Conservation (phyloP, 2,329 filamentous ascomycete genomes). For the Colletotrichum cereale region DNA sequence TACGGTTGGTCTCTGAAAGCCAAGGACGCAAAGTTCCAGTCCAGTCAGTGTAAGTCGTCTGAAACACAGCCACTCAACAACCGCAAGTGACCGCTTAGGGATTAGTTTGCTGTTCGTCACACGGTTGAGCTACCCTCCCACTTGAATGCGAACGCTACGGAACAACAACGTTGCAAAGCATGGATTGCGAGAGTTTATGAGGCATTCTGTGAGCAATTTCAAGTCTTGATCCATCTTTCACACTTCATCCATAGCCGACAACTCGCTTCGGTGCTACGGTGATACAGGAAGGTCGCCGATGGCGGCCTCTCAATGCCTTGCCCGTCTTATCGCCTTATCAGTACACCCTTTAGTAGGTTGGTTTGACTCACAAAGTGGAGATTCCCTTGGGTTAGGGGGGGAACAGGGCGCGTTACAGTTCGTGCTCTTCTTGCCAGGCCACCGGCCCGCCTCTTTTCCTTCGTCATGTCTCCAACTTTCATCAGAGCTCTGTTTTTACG, state of each 20-base stretch:
- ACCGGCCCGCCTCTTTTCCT: constrained; percentile 8
- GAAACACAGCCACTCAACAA: background rate
- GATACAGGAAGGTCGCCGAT: constrained; percentile 37
- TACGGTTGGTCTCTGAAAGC: constrained; percentile 4
- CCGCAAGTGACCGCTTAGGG: background rate
- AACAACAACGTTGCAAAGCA: background rate
- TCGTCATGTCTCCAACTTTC: constrained; percentile 17
- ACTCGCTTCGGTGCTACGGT: constrained; percentile 37
- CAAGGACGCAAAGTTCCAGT: background rate
- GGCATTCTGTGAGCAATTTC: background rate
- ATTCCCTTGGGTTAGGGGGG: constrained; percentile 9
- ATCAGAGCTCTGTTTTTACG: background rate
- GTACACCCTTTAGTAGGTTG: constrained; percentile 31
- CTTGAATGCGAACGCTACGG: background rate
- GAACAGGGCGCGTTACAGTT: constrained; percentile 22
- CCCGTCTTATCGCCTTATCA: constrained; percentile 38
- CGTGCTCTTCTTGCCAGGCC: background rate
- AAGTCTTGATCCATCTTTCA: background rate
- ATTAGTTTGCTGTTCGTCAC: background rate
- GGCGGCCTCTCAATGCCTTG: constrained; percentile 17
- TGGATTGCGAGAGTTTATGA: background rate
- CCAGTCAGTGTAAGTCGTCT: background rate
- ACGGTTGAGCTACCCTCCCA: background rate
- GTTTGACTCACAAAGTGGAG: constrained; percentile 37
- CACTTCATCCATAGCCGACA: constrained; percentile 15